A percentile compares a stretch with the other conserved stretches of the same genome.
Evolutionary conservation across 441 rosid species (phyloP).

Genomic region (Erodium moschatum): DNA sequence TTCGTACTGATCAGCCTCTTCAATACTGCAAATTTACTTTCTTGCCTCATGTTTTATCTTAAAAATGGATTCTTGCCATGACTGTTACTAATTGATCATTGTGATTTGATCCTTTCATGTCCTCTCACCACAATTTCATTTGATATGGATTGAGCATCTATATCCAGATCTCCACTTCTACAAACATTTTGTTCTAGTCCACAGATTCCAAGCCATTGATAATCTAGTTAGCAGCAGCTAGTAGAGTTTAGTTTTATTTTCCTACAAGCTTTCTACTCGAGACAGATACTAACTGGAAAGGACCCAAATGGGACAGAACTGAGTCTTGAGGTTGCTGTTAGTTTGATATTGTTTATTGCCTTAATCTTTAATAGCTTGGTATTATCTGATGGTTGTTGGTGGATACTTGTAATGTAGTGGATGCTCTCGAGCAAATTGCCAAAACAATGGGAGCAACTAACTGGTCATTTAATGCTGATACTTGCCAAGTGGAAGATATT

Average conservation of each 20-base stretch:
- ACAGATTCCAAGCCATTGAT: too few species aligned
- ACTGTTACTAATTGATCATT: not conserved
- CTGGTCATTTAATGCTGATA: constrained; percentile 24
- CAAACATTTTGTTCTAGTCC: too few species aligned
- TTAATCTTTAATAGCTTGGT: not conserved
- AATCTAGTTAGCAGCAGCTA: too few species aligned
- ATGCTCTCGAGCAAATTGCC: constrained; percentile 23
- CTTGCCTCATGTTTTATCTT: not conserved
- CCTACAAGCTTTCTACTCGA: too few species aligned
- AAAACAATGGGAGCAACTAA: constrained; percentile 23
- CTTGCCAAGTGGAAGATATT: constrained; percentile 19
- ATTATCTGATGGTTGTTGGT: not conserved
- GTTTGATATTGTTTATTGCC: not conserved
- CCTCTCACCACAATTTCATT: too few species aligned
- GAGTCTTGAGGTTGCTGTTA: too few species aligned
- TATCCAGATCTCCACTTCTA: too few species aligned
- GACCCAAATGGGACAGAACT: too few species aligned
- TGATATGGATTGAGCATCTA: too few species aligned
- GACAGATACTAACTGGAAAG: too few species aligned
- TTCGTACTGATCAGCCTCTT: not conserved
- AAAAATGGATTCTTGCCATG: not conserved
- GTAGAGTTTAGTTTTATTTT: too few species aligned
- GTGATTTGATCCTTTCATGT: too few species aligned
- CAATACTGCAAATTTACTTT: not conserved
- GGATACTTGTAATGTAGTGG: constrained; percentile 18